phyloP scores from a whole-genome alignment of 176 grass and related monocot genomes.

The Carex kokanica region DNA sequence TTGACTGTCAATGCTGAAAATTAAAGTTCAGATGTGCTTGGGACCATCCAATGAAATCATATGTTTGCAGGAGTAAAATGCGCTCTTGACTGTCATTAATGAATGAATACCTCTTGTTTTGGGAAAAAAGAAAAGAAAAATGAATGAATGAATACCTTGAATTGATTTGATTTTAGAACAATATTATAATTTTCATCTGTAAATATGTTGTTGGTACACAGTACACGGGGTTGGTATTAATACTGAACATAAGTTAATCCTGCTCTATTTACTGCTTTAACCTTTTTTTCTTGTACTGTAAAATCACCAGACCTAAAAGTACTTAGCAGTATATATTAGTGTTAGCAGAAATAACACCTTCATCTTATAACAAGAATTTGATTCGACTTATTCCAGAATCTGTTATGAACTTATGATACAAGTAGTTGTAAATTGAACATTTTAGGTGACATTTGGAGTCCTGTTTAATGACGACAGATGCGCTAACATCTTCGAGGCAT shows the following conservation, averaged over 20 bases:
- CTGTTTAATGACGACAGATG: constrained; percentile 90
- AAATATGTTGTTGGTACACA: background rate
- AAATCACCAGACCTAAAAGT: background rate
- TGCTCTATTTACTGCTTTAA: background rate
- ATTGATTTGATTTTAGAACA: background rate
- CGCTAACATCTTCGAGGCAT: constrained; percentile 88
- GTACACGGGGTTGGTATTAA: background rate
- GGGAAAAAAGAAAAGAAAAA: background rate
- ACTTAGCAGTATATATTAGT: background rate
- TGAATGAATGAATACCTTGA: background rate
- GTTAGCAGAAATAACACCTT: background rate
- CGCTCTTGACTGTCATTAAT: background rate
- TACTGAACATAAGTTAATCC: background rate
- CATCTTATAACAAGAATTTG: background rate
- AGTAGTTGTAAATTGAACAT: background rate
- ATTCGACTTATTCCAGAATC: background rate
- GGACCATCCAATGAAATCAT: background rate
- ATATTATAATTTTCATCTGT: background rate
- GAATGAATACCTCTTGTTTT: background rate
- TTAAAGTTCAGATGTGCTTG: background rate
- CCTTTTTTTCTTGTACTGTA: background rate
- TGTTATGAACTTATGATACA: background rate
- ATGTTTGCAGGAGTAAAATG: background rate
- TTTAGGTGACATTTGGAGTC: constrained; percentile 82
- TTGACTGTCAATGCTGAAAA: background rate